Evolutionary conservation across 1,139 yeast genomes (phyloP).

Genomic region (Suhomyces panamericanus): DNA sequence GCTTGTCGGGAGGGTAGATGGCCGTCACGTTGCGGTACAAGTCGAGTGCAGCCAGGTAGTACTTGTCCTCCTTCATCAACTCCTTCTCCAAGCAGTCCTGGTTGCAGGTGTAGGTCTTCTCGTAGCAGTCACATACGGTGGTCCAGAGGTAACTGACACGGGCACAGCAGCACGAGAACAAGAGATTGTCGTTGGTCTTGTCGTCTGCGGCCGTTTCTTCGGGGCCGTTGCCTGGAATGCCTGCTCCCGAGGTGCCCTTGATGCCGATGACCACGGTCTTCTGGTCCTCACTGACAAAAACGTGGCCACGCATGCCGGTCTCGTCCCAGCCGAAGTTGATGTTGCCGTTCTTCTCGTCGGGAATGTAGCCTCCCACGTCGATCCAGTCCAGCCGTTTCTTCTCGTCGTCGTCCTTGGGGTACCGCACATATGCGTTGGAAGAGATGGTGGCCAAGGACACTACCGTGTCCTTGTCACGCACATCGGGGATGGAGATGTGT

Average conservation of each 20-base stretch:
- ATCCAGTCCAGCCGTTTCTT: slow-evolving; percentile 70
- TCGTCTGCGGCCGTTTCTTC: slow-evolving; percentile 80
- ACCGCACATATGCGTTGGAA: slow-evolving; percentile 84
- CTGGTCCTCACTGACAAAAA: slow-evolving; percentile 68
- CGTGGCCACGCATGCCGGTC: slow-evolving; percentile 86
- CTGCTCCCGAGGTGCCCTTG: slow-evolving; percentile 93
- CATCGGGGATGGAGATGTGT: slow-evolving; percentile 63
- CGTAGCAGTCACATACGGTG: slow-evolving; percentile 93
- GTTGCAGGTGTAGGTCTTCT: slow-evolving; percentile 82
- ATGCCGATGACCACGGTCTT: slow-evolving; percentile 75
- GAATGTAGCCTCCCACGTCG: slow-evolving; percentile 67
- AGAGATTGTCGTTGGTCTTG: slow-evolving; percentile 79
- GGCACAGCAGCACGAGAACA: slow-evolving; percentile 97
- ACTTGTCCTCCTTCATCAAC: slow-evolving; percentile 70
- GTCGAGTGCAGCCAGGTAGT: slow-evolving; percentile 78
- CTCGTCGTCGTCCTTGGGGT: slow-evolving; percentile 65
- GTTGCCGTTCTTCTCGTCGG: slow-evolving; percentile 35
- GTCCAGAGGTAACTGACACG: slow-evolving; percentile 90
- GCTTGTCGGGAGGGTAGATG: slow-evolving; percentile 63
- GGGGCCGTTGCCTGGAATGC: slow-evolving; percentile 68
- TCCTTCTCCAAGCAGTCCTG: slow-evolving; percentile 84
- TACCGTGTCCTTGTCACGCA: slow-evolving; percentile 70
- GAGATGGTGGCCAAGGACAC: slow-evolving; percentile 81
- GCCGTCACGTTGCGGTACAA: slow-evolving; percentile 70
- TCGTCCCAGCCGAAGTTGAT: slow-evolving; percentile 81